These are phyloP conservation scores for Starmerella kuoi DNA, from an alignment of 805 yeast species.

Conservation along the genomic window DNA sequence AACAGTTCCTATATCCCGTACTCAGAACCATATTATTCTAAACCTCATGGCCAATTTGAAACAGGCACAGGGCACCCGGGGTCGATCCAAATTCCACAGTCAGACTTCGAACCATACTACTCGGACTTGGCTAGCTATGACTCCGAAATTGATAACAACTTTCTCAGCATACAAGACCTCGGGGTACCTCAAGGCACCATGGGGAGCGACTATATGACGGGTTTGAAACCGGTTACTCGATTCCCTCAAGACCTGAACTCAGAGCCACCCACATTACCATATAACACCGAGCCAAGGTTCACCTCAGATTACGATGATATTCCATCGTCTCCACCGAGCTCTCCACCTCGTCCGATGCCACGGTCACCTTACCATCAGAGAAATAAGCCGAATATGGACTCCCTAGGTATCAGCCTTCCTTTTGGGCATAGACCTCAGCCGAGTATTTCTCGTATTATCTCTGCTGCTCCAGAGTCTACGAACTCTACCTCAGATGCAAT, in stretches of 20 bases:
- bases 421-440: constrained; percentile 8
- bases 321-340: constrained; percentile 23
- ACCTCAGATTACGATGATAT: constrained; percentile 11
- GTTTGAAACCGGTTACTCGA: background rate
- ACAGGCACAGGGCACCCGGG: no score
- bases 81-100: constrained; percentile 46
- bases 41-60: background rate
- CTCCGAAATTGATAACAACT: constrained; percentile 45
- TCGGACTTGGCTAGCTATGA: constrained; percentile 36
- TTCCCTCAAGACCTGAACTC: constrained; percentile 4
- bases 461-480: background rate
- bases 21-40: constrained; percentile 2
- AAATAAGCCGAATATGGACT: constrained; percentile 14
- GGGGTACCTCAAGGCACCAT: constrained; percentile 39
- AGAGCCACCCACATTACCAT: constrained; percentile 8
- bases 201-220: background rate
- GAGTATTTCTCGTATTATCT: constrained; percentile 7
- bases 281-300: background rate
- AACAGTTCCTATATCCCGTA: background rate
- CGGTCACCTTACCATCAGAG: background rate
- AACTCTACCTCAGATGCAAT: background rate
- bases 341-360: constrained; percentile 14
- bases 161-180: constrained; percentile 46
- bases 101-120: constrained; percentile 38
- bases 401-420: constrained; percentile 17